Evolutionary conservation across 352 stramenopile genomes (phyloP).

Genomic region (Pythium utonaiense): DNA sequence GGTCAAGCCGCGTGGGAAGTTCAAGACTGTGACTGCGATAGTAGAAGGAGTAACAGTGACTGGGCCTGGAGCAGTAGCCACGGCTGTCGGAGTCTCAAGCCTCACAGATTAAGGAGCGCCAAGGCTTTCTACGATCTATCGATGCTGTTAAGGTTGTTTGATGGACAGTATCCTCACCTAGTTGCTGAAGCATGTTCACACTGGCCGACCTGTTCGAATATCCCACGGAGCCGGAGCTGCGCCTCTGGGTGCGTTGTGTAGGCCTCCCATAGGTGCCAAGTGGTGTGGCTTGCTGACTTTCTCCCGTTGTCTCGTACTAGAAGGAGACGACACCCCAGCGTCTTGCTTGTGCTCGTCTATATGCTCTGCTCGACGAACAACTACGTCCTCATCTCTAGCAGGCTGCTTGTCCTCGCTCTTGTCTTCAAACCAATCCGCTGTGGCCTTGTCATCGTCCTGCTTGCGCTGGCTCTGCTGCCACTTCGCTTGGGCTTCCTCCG

Average conservation of each 20-base stretch:
- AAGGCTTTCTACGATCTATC: too few relatives aligned
- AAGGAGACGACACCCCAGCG: too few relatives aligned
- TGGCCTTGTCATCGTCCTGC: conserved; percentile 20
- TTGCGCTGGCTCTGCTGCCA: conserved; percentile 22
- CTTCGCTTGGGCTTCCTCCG: conserved; percentile 28
- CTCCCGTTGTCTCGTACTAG: conserved; percentile 6
- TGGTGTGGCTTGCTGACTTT: conserved; percentile 22
- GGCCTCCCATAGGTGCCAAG: conserved; percentile 16
- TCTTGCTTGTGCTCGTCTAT: conserved; percentile 19
- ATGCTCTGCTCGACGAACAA: neutral
- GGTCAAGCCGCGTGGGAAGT: conserved; percentile 42
- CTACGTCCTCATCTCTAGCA: neutral
- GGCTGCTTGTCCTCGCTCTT: conserved; percentile 9
- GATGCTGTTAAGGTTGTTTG: too few relatives aligned
- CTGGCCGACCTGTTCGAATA: conserved; percentile 33
- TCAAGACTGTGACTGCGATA: neutral
- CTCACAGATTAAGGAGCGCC: too few relatives aligned
- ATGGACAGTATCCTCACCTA: too few relatives aligned
- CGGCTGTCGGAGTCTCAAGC: too few relatives aligned
- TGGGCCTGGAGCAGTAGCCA: too few relatives aligned
- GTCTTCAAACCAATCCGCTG: conserved; percentile 23
- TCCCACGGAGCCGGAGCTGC: conserved; percentile 35
- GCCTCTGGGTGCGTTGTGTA: neutral
- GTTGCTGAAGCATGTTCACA: too few relatives aligned
- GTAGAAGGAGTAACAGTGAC: too few relatives aligned